phyloP scores from a whole-genome alignment of 305 asterid species.

The Fraxinus baroniana region DNA sequence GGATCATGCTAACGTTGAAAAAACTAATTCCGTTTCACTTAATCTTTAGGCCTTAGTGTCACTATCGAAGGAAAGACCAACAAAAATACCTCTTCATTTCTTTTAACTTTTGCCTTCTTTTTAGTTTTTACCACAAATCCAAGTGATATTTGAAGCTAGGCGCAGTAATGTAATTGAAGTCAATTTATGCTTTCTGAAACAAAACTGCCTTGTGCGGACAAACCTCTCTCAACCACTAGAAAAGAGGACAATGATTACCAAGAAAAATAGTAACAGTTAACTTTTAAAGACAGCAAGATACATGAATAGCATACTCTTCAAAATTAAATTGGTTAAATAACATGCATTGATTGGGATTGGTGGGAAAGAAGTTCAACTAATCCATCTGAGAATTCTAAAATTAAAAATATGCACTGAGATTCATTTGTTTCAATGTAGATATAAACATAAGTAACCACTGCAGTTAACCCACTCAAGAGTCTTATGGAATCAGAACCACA shows the following conservation, averaged over 20 bases:
- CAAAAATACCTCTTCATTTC: not conserved
- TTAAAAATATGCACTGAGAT: not conserved
- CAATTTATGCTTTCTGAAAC: not conserved
- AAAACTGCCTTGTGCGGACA: not conserved
- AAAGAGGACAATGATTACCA: not conserved
- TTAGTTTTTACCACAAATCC: not conserved
- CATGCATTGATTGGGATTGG: not conserved
- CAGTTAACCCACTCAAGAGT: not conserved
- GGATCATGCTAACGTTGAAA: constrained; percentile 4
- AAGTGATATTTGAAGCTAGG: not conserved
- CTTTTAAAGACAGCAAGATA: not conserved
- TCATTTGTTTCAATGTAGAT: not conserved
- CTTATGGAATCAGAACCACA: not conserved
- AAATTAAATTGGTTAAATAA: not conserved
- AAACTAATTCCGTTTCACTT: not conserved
- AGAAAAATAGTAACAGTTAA: not conserved
- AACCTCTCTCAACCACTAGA: not conserved
- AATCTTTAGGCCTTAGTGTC: not conserved
- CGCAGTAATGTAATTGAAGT: not conserved
- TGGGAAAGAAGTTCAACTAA: not conserved
- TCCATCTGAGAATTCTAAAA: constrained; percentile 5
- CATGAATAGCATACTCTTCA: not conserved
- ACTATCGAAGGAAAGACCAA: constrained; percentile 7
- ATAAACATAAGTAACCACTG: not conserved
- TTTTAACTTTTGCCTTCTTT: not conserved